phyloP scores from a whole-genome alignment of 176 grass and related monocot genomes.

The Carex littledalei region DNA sequence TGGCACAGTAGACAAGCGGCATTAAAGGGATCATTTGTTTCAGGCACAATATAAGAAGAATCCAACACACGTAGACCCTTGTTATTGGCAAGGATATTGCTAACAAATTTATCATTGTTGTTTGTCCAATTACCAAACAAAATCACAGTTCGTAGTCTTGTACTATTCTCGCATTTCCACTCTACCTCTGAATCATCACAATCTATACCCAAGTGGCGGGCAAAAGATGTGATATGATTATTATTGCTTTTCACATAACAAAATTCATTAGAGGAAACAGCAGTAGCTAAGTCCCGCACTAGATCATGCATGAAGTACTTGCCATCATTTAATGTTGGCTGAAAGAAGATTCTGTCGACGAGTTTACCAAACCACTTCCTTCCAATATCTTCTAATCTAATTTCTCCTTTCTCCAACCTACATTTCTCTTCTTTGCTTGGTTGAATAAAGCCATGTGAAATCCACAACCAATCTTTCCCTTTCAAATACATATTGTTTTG shows the following conservation, averaged over 20 bases:
- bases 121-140: conserved; percentile 29
- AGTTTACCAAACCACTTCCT: conserved; percentile 24
- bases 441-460: conserved; percentile 31
- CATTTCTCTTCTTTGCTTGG: not conserved
- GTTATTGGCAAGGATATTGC: conserved; percentile 12
- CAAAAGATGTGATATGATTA: not conserved
- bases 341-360: conserved; percentile 20
- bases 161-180: not conserved
- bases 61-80: conserved; percentile 22
- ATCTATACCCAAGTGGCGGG: conserved; percentile 18
- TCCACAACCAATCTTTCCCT: conserved; percentile 40
- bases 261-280: conserved; percentile 27
- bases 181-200: conserved; percentile 1
- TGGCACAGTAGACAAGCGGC: not conserved
- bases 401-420: not conserved
- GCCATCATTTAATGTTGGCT: not conserved
- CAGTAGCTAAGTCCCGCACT: conserved; percentile 21
- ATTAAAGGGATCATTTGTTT: not conserved
- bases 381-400: conserved; percentile 20
- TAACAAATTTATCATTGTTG: not conserved
- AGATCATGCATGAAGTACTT: conserved; percentile 24
- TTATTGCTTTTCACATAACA: not conserved
- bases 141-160: conserved; percentile 16
- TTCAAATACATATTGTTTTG: conserved; percentile 22
- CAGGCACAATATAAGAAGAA: conserved; percentile 18